Base-by-base conservation (phyloP, 306 rosid genomes). In the Adenanthera pavonina region DNA sequence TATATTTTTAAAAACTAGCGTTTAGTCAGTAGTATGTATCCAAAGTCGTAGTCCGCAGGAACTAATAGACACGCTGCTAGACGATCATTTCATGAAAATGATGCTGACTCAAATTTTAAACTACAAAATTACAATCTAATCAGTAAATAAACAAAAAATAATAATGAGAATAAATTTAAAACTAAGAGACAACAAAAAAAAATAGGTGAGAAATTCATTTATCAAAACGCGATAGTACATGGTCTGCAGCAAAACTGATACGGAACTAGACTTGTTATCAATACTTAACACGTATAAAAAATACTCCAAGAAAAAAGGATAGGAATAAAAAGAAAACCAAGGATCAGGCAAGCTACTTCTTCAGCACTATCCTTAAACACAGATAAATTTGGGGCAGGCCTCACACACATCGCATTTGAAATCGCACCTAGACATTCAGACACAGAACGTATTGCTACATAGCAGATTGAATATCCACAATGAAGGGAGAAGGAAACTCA, bases 391-490 rank as follows among this genome's bases (percentile, higher is more conserved):
- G 35, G 8, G 35, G 8, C 60, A 76, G 34, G 57, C 33, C 36
- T 33, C 41, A 8, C 17, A 49, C 51, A 36, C 14, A 60, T 34
- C 6, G 16, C 65, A 44, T 36, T 7, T 33, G 69, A 72, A 67
- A 12, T 61, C 57, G 65, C 9, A 78, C 6, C 51, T 25, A 65
- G 19, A 38, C 47, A 34, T 7, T 43, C 17, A 25, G 5, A 33
- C 6, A 2, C 47, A 46, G 6, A 25, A 77, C 2, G 12, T 2
- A 54, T 53, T 54, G 46, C 43, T 56, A 9, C 52, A 60, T 2
- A 49, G 51, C 40, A 54, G 67, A 84, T n/a, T 54, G 8, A 66
- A 65, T 20, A 78, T 51, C 47, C 25, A 30, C 8, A 72, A 35
- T 35, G 48, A 30, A 25, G 8, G 2, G 15, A 73, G 9, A 19